These are phyloP conservation scores for Papilionanthe hybrid DNA, from an alignment of 116 monocot species.

Conservation along the genomic window DNA sequence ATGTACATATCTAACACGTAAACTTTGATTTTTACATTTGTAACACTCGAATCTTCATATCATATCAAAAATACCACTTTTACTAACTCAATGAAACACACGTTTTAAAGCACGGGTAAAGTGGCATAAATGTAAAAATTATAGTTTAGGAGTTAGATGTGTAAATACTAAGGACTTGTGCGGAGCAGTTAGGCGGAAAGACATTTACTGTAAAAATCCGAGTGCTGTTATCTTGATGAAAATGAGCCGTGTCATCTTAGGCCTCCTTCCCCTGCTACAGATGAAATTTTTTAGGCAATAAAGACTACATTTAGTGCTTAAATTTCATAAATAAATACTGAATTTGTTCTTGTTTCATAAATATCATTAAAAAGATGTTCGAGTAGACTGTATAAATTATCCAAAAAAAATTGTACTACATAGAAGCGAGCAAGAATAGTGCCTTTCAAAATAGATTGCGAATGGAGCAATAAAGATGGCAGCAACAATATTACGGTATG, in stretches of 20 bases:
- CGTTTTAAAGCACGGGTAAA: no score
- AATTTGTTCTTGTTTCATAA: no score
- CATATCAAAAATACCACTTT: no score
- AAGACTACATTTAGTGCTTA: background rate
- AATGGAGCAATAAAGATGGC: conserved; percentile 23
- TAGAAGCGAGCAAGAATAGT: background rate
- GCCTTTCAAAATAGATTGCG: conserved; percentile 31
- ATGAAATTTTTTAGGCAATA: background rate
- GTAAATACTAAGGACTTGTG: no score
- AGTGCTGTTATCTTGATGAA: conserved; percentile 34
- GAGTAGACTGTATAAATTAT: background rate
- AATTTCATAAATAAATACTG: no score
- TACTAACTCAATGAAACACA: no score
- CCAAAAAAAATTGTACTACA: background rate
- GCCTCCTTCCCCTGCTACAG: conserved; percentile 21
- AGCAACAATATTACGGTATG: conserved; percentile 15
- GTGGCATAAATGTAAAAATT: no score
- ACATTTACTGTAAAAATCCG: conserved; percentile 30
- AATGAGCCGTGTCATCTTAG: conserved; percentile 30
- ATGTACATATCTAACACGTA: no score
- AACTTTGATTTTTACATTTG: no score
- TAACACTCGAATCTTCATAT: no score
- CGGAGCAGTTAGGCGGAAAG: background rate
- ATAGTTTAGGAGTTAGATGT: no score
- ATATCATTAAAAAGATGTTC: no score